These are phyloP conservation scores for Phytophthora litchii DNA, from an alignment of 352 stramenopile species.

Conservation along the genomic window DNA sequence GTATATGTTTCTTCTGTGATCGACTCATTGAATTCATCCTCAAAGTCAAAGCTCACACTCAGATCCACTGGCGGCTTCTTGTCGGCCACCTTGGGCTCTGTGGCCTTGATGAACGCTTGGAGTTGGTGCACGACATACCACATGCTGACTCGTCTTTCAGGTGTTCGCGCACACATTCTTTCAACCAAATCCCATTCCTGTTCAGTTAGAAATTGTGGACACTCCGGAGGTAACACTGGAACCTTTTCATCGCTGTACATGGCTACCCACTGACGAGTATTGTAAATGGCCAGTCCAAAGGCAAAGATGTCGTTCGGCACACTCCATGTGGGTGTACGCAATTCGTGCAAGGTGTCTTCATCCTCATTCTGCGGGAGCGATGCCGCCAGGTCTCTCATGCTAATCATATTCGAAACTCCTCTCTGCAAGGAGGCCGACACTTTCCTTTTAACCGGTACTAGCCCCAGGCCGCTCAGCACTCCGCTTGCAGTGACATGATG, in stretches of 20 bases:
- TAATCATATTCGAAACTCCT: slow-evolving; percentile 26
- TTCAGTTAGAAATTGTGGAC: slow-evolving; percentile 22
- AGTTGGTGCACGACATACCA: slow-evolving; percentile 41
- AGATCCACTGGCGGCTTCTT: slow-evolving; percentile 26
- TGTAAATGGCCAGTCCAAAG: slow-evolving; percentile 34
- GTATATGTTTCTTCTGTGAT: slow-evolving; percentile 5
- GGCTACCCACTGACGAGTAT: slow-evolving; percentile 24
- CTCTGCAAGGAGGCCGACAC: slow-evolving; percentile 17
- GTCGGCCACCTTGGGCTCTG: slow-evolving; percentile 2
- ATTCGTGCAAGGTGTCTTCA: slow-evolving; percentile 1
- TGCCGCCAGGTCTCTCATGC: slow-evolving; percentile 9
- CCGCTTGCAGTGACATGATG: slow-evolving; percentile 23
- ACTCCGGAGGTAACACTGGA: slow-evolving; percentile 6
- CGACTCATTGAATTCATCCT: slow-evolving; percentile 22
- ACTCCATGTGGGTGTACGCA: slow-evolving; percentile 18
- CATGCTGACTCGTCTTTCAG: slow-evolving; percentile 23
- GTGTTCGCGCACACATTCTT: slow-evolving; percentile 24
- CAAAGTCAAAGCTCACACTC: slow-evolving; percentile 22
- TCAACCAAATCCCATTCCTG: slow-evolving; percentile 35
- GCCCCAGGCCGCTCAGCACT: slow-evolving; percentile 25
- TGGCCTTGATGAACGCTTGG: slow-evolving; percentile 17
- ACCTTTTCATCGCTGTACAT: slow-evolving; percentile 26
- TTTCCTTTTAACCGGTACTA: slow-evolving; percentile 29
- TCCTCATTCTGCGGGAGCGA: not conserved
- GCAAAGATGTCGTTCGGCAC: slow-evolving; percentile 27